Evolutionary conservation across 2,329 filamentous ascomycete genomes (phyloP), one percentile per base, ranked within the genome.

Genomic region (Orbilia brochopaga): DNA sequence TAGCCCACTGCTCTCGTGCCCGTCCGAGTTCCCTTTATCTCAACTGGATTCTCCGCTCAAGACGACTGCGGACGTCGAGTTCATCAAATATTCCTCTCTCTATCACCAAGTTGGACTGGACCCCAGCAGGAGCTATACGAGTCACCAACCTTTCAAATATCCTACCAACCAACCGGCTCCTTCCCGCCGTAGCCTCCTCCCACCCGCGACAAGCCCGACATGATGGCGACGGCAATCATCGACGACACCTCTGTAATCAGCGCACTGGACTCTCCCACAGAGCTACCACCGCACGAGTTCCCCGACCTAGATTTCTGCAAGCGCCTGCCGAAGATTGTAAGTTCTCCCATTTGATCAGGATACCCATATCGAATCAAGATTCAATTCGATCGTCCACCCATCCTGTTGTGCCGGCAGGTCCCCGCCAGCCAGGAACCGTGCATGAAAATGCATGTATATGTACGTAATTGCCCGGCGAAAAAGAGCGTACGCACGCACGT

Each of bases 311-410:
- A 69, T 50, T 76, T 76, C 64, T 76, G 74, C 69, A 74, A 69
- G 52, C 59, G 65, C 24, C 48, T 76, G 27, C 75, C 75, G 40
- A 76, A 76, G 69, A 75, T 76, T 66, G 75, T 76, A 74, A 53
- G 66, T 61, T 66, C 46, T 53, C 44, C 30, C 27, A n/a, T 30
- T 58, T 48, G 35, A n/a, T 32, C 37, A 19, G 5, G 17, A 21
- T 21, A 23, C 17, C 19, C 11, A 10, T 19, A 17, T 19, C 19
- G 44, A 10, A 48, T 23, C 19, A n/a, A n/a, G n/a, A n/a, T n/a
- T n/a, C n/a, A n/a, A n/a, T n/a, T n/a, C n/a, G n/a, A n/a, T n/a
- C n/a, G n/a, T n/a, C n/a, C n/a, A n/a, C n/a, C n/a, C n/a, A n/a
- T n/a, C n/a, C n/a, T n/a, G n/a, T n/a, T n/a, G n/a, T n/a, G n/a